These are phyloP conservation scores for Colletotrichum tamarilloi DNA, from an alignment of 2,329 filamentous ascomycete species.

Conservation along the genomic window DNA sequence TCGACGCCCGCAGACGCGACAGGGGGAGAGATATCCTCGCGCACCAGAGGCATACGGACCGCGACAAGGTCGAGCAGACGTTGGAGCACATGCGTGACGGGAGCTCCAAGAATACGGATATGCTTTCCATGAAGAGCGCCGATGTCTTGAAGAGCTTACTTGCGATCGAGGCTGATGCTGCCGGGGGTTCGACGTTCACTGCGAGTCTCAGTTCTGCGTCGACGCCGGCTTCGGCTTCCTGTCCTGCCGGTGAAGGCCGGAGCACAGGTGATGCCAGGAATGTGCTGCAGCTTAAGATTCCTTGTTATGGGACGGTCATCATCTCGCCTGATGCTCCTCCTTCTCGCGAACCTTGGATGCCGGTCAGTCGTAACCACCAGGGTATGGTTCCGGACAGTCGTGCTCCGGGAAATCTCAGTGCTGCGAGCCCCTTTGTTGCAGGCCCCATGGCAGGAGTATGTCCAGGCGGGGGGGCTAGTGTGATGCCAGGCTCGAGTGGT, in stretches of 20 bases:
- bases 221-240: neutral
- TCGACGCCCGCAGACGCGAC: conserved; percentile 43
- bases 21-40: conserved; percentile 42
- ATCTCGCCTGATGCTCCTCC: conserved; percentile 41
- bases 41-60: conserved; percentile 52
- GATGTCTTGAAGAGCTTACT: conserved; percentile 45
- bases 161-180: conserved; percentile 46
- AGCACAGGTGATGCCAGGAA: neutral
- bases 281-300: conserved; percentile 32
- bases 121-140: conserved; percentile 44
- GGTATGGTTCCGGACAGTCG: neutral
- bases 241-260: neutral
- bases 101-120: conserved; percentile 43
- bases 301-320: conserved; percentile 46
- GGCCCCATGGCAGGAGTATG: neutral
- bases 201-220: neutral
- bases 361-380: neutral
- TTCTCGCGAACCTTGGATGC: conserved; percentile 40
- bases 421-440: neutral
- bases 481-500: neutral
- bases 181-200: conserved; percentile 31
- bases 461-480: neutral
- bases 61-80: conserved; percentile 52
- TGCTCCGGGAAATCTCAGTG: neutral
- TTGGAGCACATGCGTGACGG: conserved; percentile 48